These are phyloP conservation scores for Rhizopogon sp. DNA, from an alignment of 768 basidiomycete genomes.

Conservation along the genomic window DNA sequence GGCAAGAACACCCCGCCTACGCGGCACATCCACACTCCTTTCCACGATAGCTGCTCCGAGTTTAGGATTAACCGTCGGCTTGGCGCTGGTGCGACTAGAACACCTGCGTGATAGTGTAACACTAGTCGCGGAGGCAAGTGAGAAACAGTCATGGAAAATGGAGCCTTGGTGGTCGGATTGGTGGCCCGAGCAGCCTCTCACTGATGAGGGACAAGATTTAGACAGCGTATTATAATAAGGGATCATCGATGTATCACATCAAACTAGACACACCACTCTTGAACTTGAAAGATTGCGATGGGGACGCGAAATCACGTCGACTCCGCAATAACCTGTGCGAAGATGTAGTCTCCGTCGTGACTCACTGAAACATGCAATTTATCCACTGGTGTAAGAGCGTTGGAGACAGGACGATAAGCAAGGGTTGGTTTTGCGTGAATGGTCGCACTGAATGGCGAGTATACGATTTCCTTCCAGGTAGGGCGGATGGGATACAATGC, in stretches of 20 bases:
- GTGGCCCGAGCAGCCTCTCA: conserved; percentile 40
- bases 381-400: background rate
- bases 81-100: conserved; percentile 79
- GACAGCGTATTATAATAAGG: conserved; percentile 7
- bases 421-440: conserved; percentile 40
- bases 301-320: conserved; percentile 1
- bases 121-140: conserved; percentile 25
- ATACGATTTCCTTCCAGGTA: conserved; percentile 75
- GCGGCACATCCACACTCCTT: conserved; percentile 74
- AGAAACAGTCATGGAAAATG: conserved; percentile 33
- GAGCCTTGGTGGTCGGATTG: conserved; percentile 65
- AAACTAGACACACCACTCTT: background rate
- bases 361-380: conserved; percentile 66
- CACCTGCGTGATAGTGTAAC: conserved; percentile 36
- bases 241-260: conserved; percentile 3
- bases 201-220: conserved; percentile 12
- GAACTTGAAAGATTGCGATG: background rate
- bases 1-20: conserved; percentile 45
- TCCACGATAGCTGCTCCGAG: conserved; percentile 37
- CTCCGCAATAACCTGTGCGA: conserved; percentile 65
- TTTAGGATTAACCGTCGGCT: conserved; percentile 45
- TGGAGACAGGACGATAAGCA: conserved; percentile 11
- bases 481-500: conserved; percentile 67
- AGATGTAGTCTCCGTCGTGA: conserved; percentile 77
- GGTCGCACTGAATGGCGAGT: conserved; percentile 28